phyloP scores from a whole-genome alignment of 495 filamentous ascomycete genomes.

The Hapsidospora chrysogenum region DNA sequence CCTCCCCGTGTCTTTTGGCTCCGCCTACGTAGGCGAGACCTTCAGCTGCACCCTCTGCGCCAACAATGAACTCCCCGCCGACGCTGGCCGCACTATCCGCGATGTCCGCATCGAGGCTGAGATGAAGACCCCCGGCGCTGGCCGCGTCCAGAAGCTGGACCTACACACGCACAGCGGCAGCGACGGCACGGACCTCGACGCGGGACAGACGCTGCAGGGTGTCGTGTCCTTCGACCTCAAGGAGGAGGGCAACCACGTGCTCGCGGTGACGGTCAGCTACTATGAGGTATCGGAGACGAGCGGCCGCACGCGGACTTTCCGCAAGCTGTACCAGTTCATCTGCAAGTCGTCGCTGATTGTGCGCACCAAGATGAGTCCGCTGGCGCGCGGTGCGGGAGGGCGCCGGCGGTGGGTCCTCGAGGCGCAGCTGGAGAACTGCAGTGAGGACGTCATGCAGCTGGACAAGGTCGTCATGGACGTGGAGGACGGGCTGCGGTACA shows the following conservation, averaged over 20 bases:
- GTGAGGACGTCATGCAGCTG: constrained; percentile 46
- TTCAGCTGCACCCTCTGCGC: constrained; percentile 89
- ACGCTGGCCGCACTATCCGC: constrained; percentile 36
- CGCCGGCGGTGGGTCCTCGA: constrained; percentile 49
- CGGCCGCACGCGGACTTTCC: constrained; percentile 67
- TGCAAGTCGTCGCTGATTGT: constrained; percentile 81
- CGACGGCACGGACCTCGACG: constrained; percentile 35
- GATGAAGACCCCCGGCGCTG: constrained; percentile 67
- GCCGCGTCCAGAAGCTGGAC: constrained; percentile 12
- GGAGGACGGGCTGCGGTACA: constrained; percentile 26
- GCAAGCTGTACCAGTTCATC: constrained; percentile 94
- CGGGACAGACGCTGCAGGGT: constrained; percentile 59
- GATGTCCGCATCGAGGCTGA: constrained; percentile 74
- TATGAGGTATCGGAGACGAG: constrained; percentile 47
- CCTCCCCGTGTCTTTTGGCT: constrained; percentile 84
- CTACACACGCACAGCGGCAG: constrained; percentile 5
- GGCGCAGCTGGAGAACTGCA: constrained; percentile 88
- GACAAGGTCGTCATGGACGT: constrained; percentile 36
- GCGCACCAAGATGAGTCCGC: constrained; percentile 61
- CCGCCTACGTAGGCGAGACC: constrained; percentile 87
- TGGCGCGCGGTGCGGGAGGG: constrained; percentile 18
- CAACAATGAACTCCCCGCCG: constrained; percentile 50
- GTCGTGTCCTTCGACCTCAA: constrained; percentile 77
- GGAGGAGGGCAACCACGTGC: constrained; percentile 83
- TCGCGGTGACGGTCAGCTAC: constrained; percentile 91